Percentiles rank a stretch among this genome's conserved stretches.
Evolutionary conservation across 1,284 basidiomycete genomes (phyloP).

Genomic region (Mycosarcoma mackinlayi): DNA sequence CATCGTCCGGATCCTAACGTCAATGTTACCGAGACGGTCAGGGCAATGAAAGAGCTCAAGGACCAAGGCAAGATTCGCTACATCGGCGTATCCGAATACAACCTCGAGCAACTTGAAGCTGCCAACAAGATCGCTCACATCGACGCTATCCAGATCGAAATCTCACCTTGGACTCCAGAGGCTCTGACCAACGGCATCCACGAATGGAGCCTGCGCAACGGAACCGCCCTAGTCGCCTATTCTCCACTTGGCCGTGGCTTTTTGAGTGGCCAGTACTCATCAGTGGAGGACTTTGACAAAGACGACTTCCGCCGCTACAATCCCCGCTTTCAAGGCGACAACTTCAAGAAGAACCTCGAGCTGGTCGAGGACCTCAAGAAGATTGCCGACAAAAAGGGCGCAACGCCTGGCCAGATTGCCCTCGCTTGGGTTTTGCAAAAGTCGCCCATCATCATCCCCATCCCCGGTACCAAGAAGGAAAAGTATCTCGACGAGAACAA

Average conservation of each 20-base stretch:
- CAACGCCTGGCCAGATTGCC: constrained; percentile 54
- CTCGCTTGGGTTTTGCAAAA: constrained; percentile 51
- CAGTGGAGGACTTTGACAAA: constrained; percentile 36
- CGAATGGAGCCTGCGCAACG: constrained; percentile 50
- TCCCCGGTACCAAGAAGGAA: constrained; percentile 51
- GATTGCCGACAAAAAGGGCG: constrained; percentile 50
- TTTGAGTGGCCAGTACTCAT: constrained; percentile 49
- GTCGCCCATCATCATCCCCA: constrained; percentile 36
- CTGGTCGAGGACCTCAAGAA: constrained; percentile 44
- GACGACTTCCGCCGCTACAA: constrained; percentile 52
- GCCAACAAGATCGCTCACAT: constrained; percentile 67
- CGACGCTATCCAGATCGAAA: constrained; percentile 71
- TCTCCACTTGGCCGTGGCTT: constrained; percentile 49
- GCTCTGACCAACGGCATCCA: constrained; percentile 55
- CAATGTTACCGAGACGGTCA: constrained; percentile 78
- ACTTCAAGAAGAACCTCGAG: constrained; percentile 53
- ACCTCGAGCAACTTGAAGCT: constrained; percentile 41
- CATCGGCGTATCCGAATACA: constrained; percentile 75
- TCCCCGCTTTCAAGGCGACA: constrained; percentile 49
- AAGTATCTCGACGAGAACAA: constrained; percentile 50
- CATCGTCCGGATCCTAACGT: constrained; percentile 71
- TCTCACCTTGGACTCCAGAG: constrained; percentile 70
- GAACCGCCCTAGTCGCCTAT: constrained; percentile 52
- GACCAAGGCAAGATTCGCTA: constrained; percentile 78
- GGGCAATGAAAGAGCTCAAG: constrained; percentile 78